Conservation (phyloP, 169 alveolate genomes). For the Cyclospora cayetanensis region DNA sequence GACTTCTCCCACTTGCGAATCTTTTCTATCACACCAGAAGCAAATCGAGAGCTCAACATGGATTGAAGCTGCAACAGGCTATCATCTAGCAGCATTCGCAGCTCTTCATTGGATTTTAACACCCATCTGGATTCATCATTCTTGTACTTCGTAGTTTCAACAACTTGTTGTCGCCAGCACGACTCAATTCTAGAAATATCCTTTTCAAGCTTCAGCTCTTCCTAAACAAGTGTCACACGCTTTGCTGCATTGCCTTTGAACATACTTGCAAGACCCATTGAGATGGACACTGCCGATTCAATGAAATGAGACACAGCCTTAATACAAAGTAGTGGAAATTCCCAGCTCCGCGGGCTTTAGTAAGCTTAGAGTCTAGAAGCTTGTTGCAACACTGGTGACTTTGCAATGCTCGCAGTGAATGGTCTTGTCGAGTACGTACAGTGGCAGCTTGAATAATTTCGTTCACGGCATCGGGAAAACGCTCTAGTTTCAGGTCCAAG, state of each 20-base stretch:
- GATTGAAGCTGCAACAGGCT: conserved; percentile 90
- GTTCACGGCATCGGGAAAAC: conserved; percentile 90
- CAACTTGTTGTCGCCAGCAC: conserved; percentile 88
- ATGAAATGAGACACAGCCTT: too few species aligned
- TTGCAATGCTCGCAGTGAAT: background rate
- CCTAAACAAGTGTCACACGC: conserved; percentile 41
- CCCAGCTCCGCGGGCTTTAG: too few species aligned
- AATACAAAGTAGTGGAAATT: too few species aligned
- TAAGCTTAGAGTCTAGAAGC: too few species aligned
- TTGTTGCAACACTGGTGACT: background rate
- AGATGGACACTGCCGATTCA: too few species aligned
- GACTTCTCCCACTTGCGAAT: conserved; percentile 93
- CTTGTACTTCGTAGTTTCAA: conserved; percentile 86
- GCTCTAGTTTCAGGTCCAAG: conserved; percentile 88
- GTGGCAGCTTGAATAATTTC: conserved; percentile 92
- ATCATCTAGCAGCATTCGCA: conserved; percentile 90
- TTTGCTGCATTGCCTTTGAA: too few species aligned
- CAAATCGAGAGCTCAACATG: conserved; percentile 88
- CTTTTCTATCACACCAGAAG: conserved; percentile 84
- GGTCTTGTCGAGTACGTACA: conserved; percentile 66
- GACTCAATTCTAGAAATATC: conserved; percentile 89
- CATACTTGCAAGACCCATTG: too few species aligned
- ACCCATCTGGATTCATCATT: conserved; percentile 87
- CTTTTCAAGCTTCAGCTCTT: conserved; percentile 87
- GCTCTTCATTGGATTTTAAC: conserved; percentile 90